Conservation (phyloP, 1,284 basidiomycete species). For the Trametes hirsuta region DNA sequence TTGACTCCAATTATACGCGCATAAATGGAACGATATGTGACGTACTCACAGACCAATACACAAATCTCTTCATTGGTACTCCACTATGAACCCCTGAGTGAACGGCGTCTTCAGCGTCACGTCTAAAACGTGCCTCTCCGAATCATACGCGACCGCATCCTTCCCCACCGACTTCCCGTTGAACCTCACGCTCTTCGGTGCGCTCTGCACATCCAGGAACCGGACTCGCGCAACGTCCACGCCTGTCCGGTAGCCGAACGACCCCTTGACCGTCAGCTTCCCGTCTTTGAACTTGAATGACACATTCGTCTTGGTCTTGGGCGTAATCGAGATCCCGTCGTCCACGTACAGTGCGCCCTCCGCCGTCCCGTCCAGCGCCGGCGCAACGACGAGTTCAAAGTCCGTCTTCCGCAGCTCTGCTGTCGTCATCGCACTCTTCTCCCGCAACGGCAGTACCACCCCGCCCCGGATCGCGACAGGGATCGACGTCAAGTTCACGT, state of each 20-base stretch:
- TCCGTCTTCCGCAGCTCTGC: slow-evolving; percentile 53
- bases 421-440: slow-evolving; percentile 61
- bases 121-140: slow-evolving; percentile 42
- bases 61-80: slow-evolving; percentile 18
- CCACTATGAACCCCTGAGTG: slow-evolving; percentile 39
- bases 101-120: slow-evolving; percentile 44
- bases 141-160: slow-evolving; percentile 37
- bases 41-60: too few species aligned
- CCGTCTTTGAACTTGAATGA: slow-evolving; percentile 46
- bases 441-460: slow-evolving; percentile 57
- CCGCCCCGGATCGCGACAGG: slow-evolving; percentile 67
- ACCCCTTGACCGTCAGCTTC: slow-evolving; percentile 50
- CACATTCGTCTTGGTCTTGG: slow-evolving; percentile 45
- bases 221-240: slow-evolving; percentile 49
- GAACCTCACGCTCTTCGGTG: slow-evolving; percentile 40
- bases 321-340: slow-evolving; percentile 61
- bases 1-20: too few species aligned
- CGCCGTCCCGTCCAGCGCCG: slow-evolving; percentile 50
- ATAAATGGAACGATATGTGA: too few species aligned
- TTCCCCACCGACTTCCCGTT: slow-evolving; percentile 33
- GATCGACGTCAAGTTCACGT: slow-evolving; percentile 60
- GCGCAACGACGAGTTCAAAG: slow-evolving; percentile 67
- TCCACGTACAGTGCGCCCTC: slow-evolving; percentile 60
- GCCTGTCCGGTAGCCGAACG: slow-evolving; percentile 50
- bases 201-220: slow-evolving; percentile 45